Evolutionary conservation across 2,329 filamentous ascomycete species (phyloP).

Genomic region (Botrytis tulipae): DNA sequence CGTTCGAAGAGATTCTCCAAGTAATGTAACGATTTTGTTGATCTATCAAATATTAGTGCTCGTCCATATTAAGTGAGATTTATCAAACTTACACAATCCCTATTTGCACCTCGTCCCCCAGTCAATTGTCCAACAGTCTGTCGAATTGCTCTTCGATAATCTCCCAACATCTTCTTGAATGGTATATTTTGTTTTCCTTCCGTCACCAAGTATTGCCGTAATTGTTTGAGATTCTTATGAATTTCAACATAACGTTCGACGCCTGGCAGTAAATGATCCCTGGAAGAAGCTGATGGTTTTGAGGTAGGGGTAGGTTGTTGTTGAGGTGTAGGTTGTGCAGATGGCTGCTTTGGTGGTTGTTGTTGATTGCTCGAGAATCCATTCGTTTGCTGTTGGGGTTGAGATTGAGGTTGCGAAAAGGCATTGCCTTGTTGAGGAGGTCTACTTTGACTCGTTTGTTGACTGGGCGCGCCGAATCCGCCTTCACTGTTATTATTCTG

Average conservation of each 20-base stretch:
- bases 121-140: conserved; percentile 73
- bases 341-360: conserved; percentile 6
- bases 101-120: conserved; percentile 62
- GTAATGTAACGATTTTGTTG: conserved; percentile 18
- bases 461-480: neutral
- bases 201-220: conserved; percentile 52
- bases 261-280: conserved; percentile 36
- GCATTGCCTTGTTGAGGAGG: conserved; percentile 9
- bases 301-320: conserved; percentile 7
- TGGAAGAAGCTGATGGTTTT: neutral
- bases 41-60: conserved; percentile 36
- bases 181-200: conserved; percentile 54
- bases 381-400: neutral
- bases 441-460: neutral
- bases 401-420: neutral
- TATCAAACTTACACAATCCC: conserved; percentile 48
- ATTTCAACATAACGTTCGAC: conserved; percentile 52
- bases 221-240: conserved; percentile 64
- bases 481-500: neutral
- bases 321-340: neutral
- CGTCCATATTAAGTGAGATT: neutral
- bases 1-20: neutral
- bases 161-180: conserved; percentile 63
- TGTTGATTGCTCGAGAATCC: neutral
- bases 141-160: conserved; percentile 68